Percentiles rank a stretch among this genome's conserved stretches.
Conservation (phyloP, 768 basidiomycete species). For the Lactarius hatsudake region DNA sequence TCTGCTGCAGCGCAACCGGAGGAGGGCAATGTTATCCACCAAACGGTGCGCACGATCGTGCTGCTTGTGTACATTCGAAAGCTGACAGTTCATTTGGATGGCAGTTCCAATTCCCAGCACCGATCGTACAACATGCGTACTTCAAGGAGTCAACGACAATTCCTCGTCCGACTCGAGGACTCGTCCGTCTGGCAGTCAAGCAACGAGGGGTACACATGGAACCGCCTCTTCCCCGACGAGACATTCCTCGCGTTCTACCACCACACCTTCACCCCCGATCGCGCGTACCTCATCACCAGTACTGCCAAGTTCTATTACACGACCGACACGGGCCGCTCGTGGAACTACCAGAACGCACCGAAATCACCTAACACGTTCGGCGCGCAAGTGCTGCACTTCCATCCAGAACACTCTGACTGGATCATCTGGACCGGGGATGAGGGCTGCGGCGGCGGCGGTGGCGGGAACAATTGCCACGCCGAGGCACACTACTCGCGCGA, state of each 20-base stretch:
- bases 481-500: conserved; percentile 72
- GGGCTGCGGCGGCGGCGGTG: conserved; percentile 51
- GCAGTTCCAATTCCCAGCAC: conserved; percentile 63
- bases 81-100: background rate
- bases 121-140: conserved; percentile 76
- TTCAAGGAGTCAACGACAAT: conserved; percentile 85
- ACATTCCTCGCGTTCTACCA: conserved; percentile 83
- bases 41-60: conserved; percentile 50
- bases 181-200: conserved; percentile 87
- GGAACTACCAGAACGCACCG: conserved; percentile 60
- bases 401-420: conserved; percentile 70
- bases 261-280: conserved; percentile 73
- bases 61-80: background rate
- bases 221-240: conserved; percentile 54
- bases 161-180: conserved; percentile 79
- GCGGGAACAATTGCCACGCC: conserved; percentile 59
- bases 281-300: conserved; percentile 88
- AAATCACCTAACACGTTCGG: conserved; percentile 76
- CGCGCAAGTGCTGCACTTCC: conserved; percentile 79
- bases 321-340: conserved; percentile 73
- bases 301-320: conserved; percentile 68
- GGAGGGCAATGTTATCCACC: conserved; percentile 76
- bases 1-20: conserved; percentile 61
- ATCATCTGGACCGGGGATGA: conserved; percentile 86
- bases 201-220: conserved; percentile 95